Evolutionary conservation across 306 rosid genomes (phyloP), one percentile per base, ranked within the genome.

Genomic region (Sindora glabra): DNA sequence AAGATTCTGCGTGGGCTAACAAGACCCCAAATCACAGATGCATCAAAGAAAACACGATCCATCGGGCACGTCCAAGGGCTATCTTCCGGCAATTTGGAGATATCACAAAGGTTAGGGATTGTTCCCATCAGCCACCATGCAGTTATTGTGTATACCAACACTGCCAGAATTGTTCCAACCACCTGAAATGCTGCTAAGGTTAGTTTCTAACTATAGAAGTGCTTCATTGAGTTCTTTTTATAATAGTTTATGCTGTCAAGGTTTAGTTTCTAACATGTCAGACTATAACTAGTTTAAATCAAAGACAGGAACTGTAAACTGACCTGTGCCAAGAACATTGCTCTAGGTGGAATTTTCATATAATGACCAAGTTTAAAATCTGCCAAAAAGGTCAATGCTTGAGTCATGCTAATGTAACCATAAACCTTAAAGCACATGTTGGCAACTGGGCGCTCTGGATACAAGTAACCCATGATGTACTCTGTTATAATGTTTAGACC

Each of bases 361-460:
- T 90, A 90, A 70, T 87, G 97, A 22, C 96, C 97, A 12, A 90
- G 96, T 78, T 90, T 87, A 37, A 85, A 87, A 72, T 90, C 97
- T 26, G 16, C 37, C 55, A 90, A 19, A 56, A 90, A 90, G 19
- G 76, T 66, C 8, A 87, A 68, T 56, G 89, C 96, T 80, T 90
- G 97, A 21, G 50, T 1, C 95, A 87, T 85, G 73, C 97, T 90
- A 53, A 85, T 90, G 79, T 85, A 90, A 10, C 97, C 96, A 45
- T 83, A 90, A 37, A 90, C 97, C 83, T 90, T 90, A 79, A 90
- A 90, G 79, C 95, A 87, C 96, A 87, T 85, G 77, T 87, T 87
- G n/a, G 96, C 97, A 38, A 90, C 91, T 0, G 97, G 97, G 62
- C 75, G 82, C 55, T 81, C 97, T 0, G 96, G 95, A 63, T 90